Conservation (phyloP, 345 rosid genomes). For the Citrus medica region DNA sequence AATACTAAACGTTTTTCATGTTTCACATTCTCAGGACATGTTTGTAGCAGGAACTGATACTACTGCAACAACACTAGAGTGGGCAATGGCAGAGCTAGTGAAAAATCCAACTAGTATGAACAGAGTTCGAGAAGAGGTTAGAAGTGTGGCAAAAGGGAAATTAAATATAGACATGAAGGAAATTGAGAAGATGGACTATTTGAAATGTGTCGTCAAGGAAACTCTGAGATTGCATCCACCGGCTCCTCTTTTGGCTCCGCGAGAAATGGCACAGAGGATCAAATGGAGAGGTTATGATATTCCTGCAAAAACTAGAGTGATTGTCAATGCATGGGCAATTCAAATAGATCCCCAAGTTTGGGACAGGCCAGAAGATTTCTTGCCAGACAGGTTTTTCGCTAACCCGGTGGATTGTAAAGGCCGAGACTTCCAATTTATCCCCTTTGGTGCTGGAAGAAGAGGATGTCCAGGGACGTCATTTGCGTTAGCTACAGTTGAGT, state of each 20-base stretch:
- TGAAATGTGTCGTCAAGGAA: background rate
- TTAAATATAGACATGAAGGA: background rate
- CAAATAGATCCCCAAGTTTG: background rate
- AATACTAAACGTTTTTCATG: background rate
- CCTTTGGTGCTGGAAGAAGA: background rate
- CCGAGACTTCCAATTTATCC: background rate
- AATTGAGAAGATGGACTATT: background rate
- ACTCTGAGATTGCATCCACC: background rate
- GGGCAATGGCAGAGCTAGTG: background rate
- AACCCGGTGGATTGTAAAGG: background rate
- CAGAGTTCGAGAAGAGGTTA: background rate
- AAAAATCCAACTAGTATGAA: background rate
- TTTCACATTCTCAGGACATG: background rate
- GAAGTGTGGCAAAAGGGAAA: background rate
- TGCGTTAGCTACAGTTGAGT: background rate
- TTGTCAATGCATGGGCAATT: background rate
- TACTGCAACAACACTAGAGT: background rate
- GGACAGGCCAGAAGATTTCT: background rate
- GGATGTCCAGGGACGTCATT: background rate
- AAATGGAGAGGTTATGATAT: background rate
- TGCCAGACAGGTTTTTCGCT: background rate
- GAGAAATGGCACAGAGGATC: background rate
- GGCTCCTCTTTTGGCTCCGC: background rate
- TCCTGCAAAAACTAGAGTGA: background rate
- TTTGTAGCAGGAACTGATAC: background rate